These are phyloP conservation scores for Pseudonitzschia multistriata DNA, from an alignment of 108 stramenopile species.

Conservation along the genomic window DNA sequence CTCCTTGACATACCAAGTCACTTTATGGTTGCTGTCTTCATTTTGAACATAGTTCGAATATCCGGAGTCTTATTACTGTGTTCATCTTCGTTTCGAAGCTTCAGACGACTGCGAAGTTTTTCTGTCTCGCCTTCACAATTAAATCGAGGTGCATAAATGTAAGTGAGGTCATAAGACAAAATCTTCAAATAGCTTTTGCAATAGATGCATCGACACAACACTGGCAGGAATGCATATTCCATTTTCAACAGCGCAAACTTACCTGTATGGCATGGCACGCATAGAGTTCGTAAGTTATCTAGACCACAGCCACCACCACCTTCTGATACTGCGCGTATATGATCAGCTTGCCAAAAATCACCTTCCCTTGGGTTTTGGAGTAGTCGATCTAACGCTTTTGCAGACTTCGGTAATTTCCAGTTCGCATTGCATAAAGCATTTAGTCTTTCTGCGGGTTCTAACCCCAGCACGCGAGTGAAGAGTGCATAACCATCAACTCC, in stretches of 20 bases:
- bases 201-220: too few relatives aligned
- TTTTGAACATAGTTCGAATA: conserved; percentile 7
- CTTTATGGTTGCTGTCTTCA: not conserved
- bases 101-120: conserved; percentile 5
- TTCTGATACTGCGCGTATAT: conserved; percentile 75
- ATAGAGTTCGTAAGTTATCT: conserved; percentile 78
- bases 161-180: too few relatives aligned
- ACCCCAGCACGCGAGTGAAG: conserved; percentile 44
- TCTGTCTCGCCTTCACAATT: not conserved
- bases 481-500: conserved; percentile 46
- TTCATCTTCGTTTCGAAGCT: conserved; percentile 3
- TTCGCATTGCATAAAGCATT: conserved; percentile 59
- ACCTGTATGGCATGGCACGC: conserved; percentile 64
- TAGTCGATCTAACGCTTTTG: conserved; percentile 48
- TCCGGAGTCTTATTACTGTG: not conserved
- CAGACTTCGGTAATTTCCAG: conserved; percentile 55
- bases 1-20: not conserved
- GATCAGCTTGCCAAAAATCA: conserved; percentile 88
- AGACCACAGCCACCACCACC: conserved; percentile 71
- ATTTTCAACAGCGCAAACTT: conserved; percentile 30
- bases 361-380: conserved; percentile 60
- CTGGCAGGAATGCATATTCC: not conserved
- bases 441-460: conserved; percentile 72
- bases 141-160: not conserved
- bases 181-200: too few relatives aligned